A percentile compares a stretch with the other conserved stretches of the same genome.
These are phyloP conservation scores for Malus sieversii DNA, from an alignment of 306 rosid genomes.

Conservation along the genomic window DNA sequence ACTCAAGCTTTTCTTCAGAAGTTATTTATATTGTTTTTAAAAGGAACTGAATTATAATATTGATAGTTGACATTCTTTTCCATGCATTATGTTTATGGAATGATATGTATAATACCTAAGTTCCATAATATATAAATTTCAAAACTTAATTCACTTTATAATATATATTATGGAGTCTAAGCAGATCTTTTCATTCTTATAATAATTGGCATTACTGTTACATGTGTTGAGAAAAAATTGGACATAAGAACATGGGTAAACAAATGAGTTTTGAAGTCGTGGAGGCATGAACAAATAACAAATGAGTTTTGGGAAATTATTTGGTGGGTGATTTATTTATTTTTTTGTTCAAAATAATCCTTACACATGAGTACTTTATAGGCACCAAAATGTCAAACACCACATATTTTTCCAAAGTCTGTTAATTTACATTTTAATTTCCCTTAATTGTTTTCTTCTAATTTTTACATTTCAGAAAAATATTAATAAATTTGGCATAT, in stretches of 20 bases:
- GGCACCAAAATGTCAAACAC: not conserved
- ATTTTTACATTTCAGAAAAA: not conserved
- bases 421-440: not conserved
- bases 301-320: not conserved
- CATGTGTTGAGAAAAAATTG: not conserved
- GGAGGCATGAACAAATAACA: not conserved
- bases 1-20: not conserved
- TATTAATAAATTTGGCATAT: not conserved
- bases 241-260: not conserved
- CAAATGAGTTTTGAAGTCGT: not conserved
- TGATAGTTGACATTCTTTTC: not conserved
- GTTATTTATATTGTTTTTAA: too few relatives aligned
- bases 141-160: not conserved
- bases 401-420: not conserved
- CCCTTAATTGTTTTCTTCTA: not conserved
- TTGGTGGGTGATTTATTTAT: not conserved
- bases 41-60: not conserved
- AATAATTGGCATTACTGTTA: not conserved
- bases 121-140: not conserved
- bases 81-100: not conserved
- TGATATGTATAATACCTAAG: not conserved
- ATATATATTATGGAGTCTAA: not conserved
- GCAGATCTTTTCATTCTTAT: not conserved
- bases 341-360: not conserved
- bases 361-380: not conserved